These are phyloP conservation scores for Colletotrichum zoysiae DNA, from an alignment of 2,329 filamentous ascomycete genomes.

Conservation along the genomic window DNA sequence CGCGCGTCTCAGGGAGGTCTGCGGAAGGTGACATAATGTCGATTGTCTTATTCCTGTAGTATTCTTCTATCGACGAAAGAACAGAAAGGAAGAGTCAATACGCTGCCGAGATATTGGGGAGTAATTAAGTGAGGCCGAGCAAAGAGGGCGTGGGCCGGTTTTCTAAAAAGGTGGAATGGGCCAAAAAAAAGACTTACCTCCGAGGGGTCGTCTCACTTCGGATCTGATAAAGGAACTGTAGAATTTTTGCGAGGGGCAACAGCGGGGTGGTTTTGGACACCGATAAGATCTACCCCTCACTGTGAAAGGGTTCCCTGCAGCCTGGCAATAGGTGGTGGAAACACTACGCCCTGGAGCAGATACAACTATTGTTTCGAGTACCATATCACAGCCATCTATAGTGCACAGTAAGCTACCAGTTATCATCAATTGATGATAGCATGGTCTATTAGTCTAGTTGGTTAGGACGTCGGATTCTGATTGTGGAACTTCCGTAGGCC, in stretches of 20 bases:
- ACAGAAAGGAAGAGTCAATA: background rate
- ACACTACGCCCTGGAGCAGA: background rate
- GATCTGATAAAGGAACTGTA: constrained; percentile 39
- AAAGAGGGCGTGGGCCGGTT: constrained; percentile 29
- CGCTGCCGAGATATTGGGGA: background rate
- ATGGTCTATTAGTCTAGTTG: constrained; percentile 42
- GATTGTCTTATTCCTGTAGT: constrained; percentile 8
- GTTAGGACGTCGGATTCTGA: constrained; percentile 43
- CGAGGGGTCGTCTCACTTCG: constrained; percentile 30
- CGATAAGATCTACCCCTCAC: constrained; percentile 41
- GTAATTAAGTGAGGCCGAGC: constrained; percentile 8
- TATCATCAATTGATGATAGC: rapidly evolving
- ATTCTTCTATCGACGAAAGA: constrained; percentile 12
- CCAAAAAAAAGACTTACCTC: constrained; percentile 31
- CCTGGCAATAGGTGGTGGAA: background rate
- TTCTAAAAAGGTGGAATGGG: constrained; percentile 22
- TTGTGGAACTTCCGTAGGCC: constrained; percentile 34
- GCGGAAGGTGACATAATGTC: constrained; percentile 45
- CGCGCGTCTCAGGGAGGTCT: constrained; percentile 40
- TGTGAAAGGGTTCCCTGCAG: constrained; percentile 13
- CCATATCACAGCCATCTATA: too few species aligned
- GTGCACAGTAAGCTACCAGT: rapidly evolving
- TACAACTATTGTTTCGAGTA: background rate
- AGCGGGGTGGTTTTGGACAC: constrained; percentile 37
- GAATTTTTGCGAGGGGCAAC: constrained; percentile 41